Conservation (phyloP, 2,329 filamentous ascomycete genomes). For the Verticillium alfalfae region DNA sequence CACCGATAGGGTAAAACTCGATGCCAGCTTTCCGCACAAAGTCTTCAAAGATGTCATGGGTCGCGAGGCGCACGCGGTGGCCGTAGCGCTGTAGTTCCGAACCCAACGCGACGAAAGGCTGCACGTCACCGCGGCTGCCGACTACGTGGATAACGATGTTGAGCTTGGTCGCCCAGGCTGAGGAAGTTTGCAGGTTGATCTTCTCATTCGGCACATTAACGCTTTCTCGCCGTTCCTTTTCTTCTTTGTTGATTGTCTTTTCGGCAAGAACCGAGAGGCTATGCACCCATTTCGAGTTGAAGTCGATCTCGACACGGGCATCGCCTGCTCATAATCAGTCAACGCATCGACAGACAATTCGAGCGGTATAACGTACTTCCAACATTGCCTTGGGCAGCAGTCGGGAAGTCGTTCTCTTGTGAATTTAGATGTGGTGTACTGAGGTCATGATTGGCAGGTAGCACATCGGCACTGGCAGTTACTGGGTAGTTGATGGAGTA, state of each 20-base stretch:
- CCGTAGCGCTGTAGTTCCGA: constrained; percentile 60
- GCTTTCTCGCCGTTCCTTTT: not conserved
- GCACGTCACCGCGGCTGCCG: constrained; percentile 68
- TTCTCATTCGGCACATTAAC: not conserved
- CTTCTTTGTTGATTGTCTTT: not conserved
- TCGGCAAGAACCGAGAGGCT: not conserved
- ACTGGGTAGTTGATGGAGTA: not conserved
- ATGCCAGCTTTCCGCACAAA: constrained; percentile 67
- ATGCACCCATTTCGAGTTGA: constrained; percentile 2
- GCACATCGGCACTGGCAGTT: not conserved
- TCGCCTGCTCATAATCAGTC: not conserved
- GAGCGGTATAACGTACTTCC: not conserved
- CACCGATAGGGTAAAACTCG: constrained; percentile 74
- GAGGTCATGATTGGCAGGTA: not conserved
- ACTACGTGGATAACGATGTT: constrained; percentile 74
- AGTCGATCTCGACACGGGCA: constrained; percentile 5
- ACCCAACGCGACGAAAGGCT: constrained; percentile 68
- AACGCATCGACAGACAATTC: too few species aligned
- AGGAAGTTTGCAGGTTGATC: not conserved
- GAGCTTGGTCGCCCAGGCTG: constrained; percentile 20
- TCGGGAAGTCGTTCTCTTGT: not conserved
- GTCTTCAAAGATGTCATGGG: constrained; percentile 61
- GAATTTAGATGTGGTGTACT: not conserved
- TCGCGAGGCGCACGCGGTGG: constrained; percentile 69
- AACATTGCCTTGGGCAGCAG: not conserved